phyloP scores from a whole-genome alignment of 306 rosid genomes.

The Pueraria montana region DNA sequence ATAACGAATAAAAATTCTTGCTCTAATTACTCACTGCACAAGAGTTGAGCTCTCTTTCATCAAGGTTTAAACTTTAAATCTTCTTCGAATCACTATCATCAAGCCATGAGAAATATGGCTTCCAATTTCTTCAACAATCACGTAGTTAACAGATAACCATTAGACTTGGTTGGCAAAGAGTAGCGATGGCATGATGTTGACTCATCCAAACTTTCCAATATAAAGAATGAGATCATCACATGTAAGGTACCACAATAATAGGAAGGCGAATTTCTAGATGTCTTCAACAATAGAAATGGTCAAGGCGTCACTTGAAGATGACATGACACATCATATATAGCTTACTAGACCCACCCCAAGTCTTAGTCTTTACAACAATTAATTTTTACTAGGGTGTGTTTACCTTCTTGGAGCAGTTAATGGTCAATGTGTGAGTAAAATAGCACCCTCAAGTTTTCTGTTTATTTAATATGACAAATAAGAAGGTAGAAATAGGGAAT shows the following conservation, averaged over 20 bases:
- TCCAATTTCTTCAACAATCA: constrained; percentile 11
- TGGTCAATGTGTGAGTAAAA: constrained; percentile 22
- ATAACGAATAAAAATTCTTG: neutral
- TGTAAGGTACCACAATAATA: neutral
- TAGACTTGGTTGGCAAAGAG: neutral
- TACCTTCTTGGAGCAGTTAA: constrained; percentile 28
- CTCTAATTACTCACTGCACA: neutral
- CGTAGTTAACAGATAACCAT: neutral
- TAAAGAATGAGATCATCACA: neutral
- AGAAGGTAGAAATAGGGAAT: constrained; percentile 21
- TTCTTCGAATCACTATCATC: neutral
- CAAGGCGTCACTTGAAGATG: constrained; percentile 30
- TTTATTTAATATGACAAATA: neutral
- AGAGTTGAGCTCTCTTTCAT: neutral
- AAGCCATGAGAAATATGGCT: neutral
- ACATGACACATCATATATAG: constrained; percentile 9
- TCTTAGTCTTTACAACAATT: constrained; percentile 1
- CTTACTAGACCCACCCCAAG: constrained; percentile 31
- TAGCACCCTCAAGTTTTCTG: neutral
- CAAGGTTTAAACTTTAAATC: neutral
- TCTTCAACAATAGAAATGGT: constrained; percentile 13
- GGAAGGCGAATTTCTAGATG: constrained; percentile 20
- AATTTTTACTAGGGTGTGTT: neutral
- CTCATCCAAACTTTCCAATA: neutral
- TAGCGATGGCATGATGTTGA: constrained; percentile 14